phyloP scores from a whole-genome alignment of 192 early-diverging fungal species.

The Tieghemiomyces parasiticus region DNA sequence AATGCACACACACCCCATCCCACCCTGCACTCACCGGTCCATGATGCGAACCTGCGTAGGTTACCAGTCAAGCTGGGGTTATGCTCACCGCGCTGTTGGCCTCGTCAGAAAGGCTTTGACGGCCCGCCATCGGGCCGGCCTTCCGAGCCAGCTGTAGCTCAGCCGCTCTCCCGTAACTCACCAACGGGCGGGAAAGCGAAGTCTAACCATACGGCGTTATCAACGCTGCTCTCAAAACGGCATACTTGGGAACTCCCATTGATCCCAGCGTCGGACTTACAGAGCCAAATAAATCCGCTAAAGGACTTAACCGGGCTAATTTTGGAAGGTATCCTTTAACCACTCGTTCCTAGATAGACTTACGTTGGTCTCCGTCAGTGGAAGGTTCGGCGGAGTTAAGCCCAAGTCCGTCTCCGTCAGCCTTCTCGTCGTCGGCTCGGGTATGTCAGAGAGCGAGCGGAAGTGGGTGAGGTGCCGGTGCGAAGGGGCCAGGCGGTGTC shows the following conservation, averaged over 20 bases:
- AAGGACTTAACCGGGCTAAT: neutral
- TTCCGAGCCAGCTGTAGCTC: too few species aligned
- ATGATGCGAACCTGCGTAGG: constrained; percentile 13
- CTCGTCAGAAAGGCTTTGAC: constrained; percentile 18
- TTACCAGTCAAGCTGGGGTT: constrained; percentile 44
- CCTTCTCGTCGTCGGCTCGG: neutral
- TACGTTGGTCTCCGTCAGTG: neutral
- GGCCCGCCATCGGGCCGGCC: constrained; percentile 3
- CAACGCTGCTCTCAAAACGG: too few species aligned
- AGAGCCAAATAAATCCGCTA: neutral
- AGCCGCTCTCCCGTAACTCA: too few species aligned
- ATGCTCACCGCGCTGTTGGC: constrained; percentile 25
- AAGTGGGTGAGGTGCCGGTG: neutral
- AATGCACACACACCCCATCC: neutral
- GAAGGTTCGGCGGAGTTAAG: neutral
- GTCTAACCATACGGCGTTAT: too few species aligned
- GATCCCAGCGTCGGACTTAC: neutral
- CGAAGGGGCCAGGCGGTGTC: too few species aligned
- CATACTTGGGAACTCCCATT: too few species aligned
- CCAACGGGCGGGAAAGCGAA: neutral
- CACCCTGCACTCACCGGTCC: neutral
- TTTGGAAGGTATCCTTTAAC: neutral
- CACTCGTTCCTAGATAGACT: neutral
- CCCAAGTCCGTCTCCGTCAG: neutral
- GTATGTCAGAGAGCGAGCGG: neutral